phyloP scores from a whole-genome alignment of 139 green algal species.

The Microglena sp. region DNA sequence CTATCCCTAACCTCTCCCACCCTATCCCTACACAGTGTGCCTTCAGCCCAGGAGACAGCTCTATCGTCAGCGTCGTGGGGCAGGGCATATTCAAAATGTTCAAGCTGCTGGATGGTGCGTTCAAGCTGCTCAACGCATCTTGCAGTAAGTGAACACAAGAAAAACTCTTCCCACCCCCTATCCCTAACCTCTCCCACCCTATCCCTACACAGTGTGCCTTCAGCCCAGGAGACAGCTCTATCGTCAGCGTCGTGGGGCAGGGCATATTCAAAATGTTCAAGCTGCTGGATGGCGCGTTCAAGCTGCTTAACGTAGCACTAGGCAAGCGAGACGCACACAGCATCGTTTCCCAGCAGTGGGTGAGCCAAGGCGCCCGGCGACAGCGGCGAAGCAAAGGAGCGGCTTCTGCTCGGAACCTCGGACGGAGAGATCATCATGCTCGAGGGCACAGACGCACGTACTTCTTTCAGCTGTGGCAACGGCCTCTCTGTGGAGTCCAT shows the following conservation, averaged over 20 bases:
- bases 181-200: too few species aligned
- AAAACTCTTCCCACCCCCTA: too few species aligned
- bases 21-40: too few species aligned
- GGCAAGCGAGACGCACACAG: conserved; percentile 10
- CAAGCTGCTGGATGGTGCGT: conserved; percentile 7
- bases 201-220: conserved; percentile 57
- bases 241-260: conserved; percentile 2
- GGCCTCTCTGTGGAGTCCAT: conserved; percentile 43
- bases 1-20: too few species aligned
- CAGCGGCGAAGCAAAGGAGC: conserved; percentile 43
- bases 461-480: conserved; percentile 35
- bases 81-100: conserved; percentile 17
- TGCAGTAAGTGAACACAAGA: too few species aligned
- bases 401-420: conserved; percentile 63
- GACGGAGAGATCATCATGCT: conserved; percentile 69
- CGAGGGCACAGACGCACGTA: conserved; percentile 41
- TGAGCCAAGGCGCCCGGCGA: conserved; percentile 38
- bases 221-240: conserved; percentile 31
- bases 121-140: too few species aligned
- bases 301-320: conserved; percentile 37
- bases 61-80: conserved; percentile 2
- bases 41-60: conserved; percentile 42
- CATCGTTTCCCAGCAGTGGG: conserved; percentile 33
- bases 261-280: conserved; percentile 20
- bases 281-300: conserved; percentile 19